These are phyloP conservation scores for Carex sylvatica DNA, from an alignment of 202 grass and related monocot species.

Conservation along the genomic window DNA sequence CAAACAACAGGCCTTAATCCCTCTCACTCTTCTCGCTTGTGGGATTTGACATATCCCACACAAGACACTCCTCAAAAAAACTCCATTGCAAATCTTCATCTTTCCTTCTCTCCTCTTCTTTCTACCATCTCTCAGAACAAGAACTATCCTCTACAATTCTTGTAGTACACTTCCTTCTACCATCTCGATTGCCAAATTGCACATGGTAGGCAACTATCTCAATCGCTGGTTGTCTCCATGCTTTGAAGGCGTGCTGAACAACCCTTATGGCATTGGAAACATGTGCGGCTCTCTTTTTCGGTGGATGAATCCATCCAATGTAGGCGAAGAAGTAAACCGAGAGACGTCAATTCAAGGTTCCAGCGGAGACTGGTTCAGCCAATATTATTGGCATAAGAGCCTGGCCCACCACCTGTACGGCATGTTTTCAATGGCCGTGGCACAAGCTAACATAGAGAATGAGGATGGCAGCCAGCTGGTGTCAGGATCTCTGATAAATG, in stretches of 20 bases:
- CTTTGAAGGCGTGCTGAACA: background rate
- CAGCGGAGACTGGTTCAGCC: background rate
- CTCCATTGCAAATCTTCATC: background rate
- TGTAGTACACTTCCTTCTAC: background rate
- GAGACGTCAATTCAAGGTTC: too few relatives aligned
- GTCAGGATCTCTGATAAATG: too few relatives aligned
- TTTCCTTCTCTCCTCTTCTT: background rate
- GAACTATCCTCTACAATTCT: background rate
- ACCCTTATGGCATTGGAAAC: too few relatives aligned
- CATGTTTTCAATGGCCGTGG: slow-evolving; percentile 55
- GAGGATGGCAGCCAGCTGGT: slow-evolving; percentile 37
- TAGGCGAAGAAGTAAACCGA: too few relatives aligned
- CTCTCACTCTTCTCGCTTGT: too few relatives aligned
- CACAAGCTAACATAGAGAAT: slow-evolving; percentile 49
- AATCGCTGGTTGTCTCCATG: background rate
- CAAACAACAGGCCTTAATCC: too few relatives aligned
- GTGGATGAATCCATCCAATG: too few relatives aligned
- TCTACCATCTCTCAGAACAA: background rate
- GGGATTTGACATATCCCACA: too few relatives aligned
- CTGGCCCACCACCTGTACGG: slow-evolving; percentile 43
- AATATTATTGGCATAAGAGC: slow-evolving; percentile 43
- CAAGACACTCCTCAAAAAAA: background rate
- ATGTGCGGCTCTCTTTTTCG: too few relatives aligned
- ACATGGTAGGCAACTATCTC: background rate
- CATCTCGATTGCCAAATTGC: background rate